Base-by-base conservation (phyloP, 768 basidiomycete genomes). In the Butyriboletus loyo region DNA sequence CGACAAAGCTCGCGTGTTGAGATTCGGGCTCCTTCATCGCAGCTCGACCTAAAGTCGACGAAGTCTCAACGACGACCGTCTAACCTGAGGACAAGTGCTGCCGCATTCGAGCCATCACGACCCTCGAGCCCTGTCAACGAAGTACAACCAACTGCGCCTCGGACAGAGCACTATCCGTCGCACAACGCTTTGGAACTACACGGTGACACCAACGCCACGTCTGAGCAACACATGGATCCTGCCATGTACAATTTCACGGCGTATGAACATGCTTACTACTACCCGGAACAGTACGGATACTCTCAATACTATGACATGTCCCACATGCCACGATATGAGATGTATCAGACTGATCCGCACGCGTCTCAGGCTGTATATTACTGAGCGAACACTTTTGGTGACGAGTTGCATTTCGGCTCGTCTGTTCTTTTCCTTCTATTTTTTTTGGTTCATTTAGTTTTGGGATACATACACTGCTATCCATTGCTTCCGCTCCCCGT, bases 1-100 rank as follows among this genome's bases (percentile, higher is more conserved):
- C 81, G 87, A 19, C 83, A 87, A 65, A 81, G 79, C 52, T 80
- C 83, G 21, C 85, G 87, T 43, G 70, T 91, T 50, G 84, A 88
- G 69, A 91, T 91, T 46, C 85, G 88, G 53, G 80, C 86, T 13
- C 88, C 82, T 2, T 47, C 64, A n/a, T 45, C 63, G 1, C 65
- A 63, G 30, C 51, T 59, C 5, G 70, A 71, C 17, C 35, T 44
- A 1, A 68, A 67, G 58, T 38, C 53, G 35, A 14, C 46, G 1
- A 71, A 59, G 50, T 49, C 59, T 14, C 57, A 59, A 39, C 67
- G 63, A 42, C 65, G 71, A 50, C 75, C 64, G 38, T 74, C 66
- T 49, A 71, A 67, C 21, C 70, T 85, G 54, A 77, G 85, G 55
- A 78, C 77, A 17, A 74, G 73, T 8, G 79, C 82, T 11, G 73